phyloP scores from a whole-genome alignment of 257 asterid species.

The Solanum lycopersicoides region DNA sequence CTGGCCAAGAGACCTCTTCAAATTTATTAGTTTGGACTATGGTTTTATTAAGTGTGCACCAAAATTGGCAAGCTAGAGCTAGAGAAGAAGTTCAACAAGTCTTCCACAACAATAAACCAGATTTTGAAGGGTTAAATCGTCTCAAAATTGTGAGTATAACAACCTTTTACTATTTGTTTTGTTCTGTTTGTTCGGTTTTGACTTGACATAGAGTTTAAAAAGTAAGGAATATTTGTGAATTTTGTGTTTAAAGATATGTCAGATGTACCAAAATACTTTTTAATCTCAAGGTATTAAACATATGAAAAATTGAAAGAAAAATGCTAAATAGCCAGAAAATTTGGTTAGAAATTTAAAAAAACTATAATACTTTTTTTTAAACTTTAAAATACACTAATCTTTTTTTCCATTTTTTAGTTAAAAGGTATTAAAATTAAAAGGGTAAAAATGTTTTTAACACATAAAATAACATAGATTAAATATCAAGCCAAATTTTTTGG shows the following conservation, averaged over 20 bases:
- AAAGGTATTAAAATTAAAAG: too few species aligned
- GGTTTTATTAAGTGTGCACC: constrained; percentile 33
- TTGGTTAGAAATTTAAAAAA: too few species aligned
- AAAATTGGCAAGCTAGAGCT: constrained; percentile 43
- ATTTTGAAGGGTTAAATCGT: constrained; percentile 35
- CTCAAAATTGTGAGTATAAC: constrained; percentile 44
- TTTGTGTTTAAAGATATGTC: neutral
- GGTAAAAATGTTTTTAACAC: too few species aligned
- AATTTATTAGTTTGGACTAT: constrained; percentile 37
- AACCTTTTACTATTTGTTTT: neutral
- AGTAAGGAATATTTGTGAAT: neutral
- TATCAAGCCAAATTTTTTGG: too few species aligned
- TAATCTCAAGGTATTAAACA: neutral
- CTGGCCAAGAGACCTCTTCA: constrained; percentile 49
- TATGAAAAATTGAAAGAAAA: neutral
- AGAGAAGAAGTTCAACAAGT: constrained; percentile 30
- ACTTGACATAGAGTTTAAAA: neutral
- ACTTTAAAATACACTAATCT: too few species aligned
- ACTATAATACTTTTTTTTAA: too few species aligned
- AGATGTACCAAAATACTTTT: neutral
- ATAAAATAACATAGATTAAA: too few species aligned
- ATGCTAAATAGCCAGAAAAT: too few species aligned
- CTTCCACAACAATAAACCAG: constrained; percentile 19
- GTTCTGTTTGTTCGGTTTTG: neutral
- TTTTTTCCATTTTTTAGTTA: too few species aligned